Percentiles rank a stretch among this genome's conserved stretches.
Conservation (phyloP, 257 asterid genomes). For the Asclepias syriaca region DNA sequence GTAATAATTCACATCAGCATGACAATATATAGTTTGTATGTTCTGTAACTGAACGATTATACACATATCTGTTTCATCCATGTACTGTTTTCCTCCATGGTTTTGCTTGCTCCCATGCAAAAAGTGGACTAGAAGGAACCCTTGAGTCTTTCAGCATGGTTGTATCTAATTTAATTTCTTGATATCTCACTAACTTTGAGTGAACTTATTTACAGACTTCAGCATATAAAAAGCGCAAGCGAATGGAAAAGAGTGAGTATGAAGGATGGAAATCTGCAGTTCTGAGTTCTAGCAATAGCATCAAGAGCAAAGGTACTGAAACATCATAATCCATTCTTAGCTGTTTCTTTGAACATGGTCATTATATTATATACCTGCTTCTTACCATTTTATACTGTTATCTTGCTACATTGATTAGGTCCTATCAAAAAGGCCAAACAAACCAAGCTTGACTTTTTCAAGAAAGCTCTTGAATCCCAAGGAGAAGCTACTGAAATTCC, state of each 20-base stretch:
- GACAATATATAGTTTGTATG: background rate
- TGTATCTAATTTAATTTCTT: background rate
- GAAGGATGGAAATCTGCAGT: constrained; percentile 78
- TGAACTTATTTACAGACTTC: constrained; percentile 49
- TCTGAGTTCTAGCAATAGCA: constrained; percentile 43
- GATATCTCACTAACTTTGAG: background rate
- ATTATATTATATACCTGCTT: constrained; percentile 2
- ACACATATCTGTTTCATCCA: background rate
- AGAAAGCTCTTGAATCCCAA: constrained; percentile 45
- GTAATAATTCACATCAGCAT: constrained; percentile 8
- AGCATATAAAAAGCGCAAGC: constrained; percentile 70
- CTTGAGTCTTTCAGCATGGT: background rate
- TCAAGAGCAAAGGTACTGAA: constrained; percentile 49
- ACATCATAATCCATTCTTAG: background rate
- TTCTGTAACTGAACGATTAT: background rate
- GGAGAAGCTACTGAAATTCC: constrained; percentile 34
- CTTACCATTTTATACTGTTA: constrained; percentile 7
- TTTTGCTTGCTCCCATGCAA: background rate
- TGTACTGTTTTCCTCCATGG: background rate
- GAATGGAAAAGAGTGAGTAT: constrained; percentile 42
- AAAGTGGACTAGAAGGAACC: background rate
- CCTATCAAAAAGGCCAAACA: constrained; percentile 58
- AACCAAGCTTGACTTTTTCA: constrained; percentile 53
- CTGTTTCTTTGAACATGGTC: background rate
- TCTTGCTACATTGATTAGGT: constrained; percentile 28